These are phyloP conservation scores for Coniochaeta pulveracea DNA, from an alignment of 2,329 filamentous ascomycete species.

Conservation along the genomic window DNA sequence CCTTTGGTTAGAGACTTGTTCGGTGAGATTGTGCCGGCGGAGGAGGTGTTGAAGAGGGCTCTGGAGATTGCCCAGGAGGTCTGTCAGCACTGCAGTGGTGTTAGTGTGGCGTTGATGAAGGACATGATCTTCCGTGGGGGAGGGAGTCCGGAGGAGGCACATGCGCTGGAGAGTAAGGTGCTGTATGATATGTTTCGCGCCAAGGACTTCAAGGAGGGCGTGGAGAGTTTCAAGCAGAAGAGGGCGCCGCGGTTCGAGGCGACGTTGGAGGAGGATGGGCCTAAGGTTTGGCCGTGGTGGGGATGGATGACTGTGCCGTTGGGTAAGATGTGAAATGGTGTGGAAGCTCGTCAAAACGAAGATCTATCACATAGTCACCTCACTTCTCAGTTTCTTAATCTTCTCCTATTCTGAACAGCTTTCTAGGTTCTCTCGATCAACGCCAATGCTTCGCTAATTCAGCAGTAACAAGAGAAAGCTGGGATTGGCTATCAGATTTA, in stretches of 20 bases:
- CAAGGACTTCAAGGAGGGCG: slow-evolving; percentile 53
- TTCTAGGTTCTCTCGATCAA: no score
- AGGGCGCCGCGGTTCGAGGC: slow-evolving; percentile 49
- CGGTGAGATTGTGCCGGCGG: slow-evolving; percentile 49
- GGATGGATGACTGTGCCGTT: slow-evolving; percentile 32
- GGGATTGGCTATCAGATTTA: no score
- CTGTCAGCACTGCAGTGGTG: slow-evolving; percentile 51
- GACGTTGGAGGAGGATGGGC: slow-evolving; percentile 47
- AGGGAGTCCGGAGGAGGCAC: slow-evolving; percentile 53
- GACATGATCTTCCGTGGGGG: slow-evolving; percentile 57
- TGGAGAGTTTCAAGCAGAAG: slow-evolving; percentile 60
- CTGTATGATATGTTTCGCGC: slow-evolving; percentile 48
- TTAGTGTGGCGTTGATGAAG: slow-evolving; percentile 56
- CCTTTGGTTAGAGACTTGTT: slow-evolving; percentile 50
- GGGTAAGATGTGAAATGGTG: no score
- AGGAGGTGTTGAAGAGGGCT: slow-evolving; percentile 51
- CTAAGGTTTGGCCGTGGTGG: slow-evolving; percentile 59
- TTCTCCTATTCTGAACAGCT: no score
- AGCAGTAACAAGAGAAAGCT: no score
- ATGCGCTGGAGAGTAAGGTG: slow-evolving; percentile 57
- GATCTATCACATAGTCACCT: no score
- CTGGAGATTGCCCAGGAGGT: slow-evolving; percentile 57
- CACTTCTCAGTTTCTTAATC: no score
- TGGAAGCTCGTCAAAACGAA: no score
- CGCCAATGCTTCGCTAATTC: no score